These are phyloP conservation scores for Calonectria fujianensis DNA, from an alignment of 2,329 filamentous ascomycete species.

Conservation along the genomic window DNA sequence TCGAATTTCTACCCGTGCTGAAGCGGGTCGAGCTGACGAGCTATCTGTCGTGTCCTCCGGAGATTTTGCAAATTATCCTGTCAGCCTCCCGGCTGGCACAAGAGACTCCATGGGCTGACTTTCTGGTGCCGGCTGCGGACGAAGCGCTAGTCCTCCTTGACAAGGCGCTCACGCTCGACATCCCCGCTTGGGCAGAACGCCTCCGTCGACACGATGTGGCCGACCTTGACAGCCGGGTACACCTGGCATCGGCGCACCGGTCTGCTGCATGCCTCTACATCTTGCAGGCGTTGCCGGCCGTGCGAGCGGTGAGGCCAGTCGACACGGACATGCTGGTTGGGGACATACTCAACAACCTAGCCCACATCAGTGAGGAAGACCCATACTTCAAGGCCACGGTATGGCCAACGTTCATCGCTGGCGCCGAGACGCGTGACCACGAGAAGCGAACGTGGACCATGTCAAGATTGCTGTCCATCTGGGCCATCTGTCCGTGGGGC, in stretches of 20 bases:
- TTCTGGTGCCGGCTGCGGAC: conserved; percentile 58
- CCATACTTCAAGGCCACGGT: conserved; percentile 75
- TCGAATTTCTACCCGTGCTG: conserved; percentile 63
- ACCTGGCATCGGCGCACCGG: conserved; percentile 68
- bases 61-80: conserved; percentile 67
- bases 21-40: conserved; percentile 65
- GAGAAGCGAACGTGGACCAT: conserved; percentile 71
- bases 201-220: conserved; percentile 60
- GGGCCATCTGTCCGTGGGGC: conserved; percentile 68
- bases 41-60: conserved; percentile 65
- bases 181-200: conserved; percentile 64
- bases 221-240: conserved; percentile 65
- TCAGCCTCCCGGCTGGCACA: conserved; percentile 66
- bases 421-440: conserved; percentile 70
- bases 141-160: conserved; percentile 63
- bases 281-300: conserved; percentile 64
- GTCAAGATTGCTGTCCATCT: conserved; percentile 66
- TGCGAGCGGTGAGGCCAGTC: conserved; percentile 60
- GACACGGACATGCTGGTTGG: conserved; percentile 67
- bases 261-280: conserved; percentile 70
- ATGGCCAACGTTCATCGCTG: conserved; percentile 76
- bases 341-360: conserved; percentile 71
- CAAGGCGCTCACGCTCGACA: conserved; percentile 65
- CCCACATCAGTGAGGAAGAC: conserved; percentile 67
- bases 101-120: conserved; percentile 58